phyloP scores from a whole-genome alignment of 2,329 filamentous ascomycete species.

The Sarocladiaceae sp. region DNA sequence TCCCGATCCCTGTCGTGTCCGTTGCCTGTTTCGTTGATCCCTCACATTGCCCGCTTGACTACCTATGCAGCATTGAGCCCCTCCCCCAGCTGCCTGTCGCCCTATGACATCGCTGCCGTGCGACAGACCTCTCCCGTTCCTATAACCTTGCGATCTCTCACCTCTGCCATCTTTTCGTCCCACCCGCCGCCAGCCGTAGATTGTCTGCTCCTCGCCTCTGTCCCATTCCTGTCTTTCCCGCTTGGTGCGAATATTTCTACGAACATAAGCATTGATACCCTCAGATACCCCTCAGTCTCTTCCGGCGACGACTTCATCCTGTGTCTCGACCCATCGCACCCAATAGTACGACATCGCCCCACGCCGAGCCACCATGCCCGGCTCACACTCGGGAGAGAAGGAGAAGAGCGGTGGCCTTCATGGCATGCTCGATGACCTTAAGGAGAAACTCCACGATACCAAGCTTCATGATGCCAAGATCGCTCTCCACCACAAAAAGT shows the following conservation, averaged over 20 bases:
- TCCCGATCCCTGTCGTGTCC: not conserved
- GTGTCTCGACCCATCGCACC: not conserved
- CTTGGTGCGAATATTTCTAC: not conserved
- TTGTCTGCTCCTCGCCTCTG: not conserved
- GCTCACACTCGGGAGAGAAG: slow-evolving; percentile 15
- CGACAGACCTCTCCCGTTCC: not conserved
- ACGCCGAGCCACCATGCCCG: slow-evolving; percentile 19
- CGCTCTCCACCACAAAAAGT: slow-evolving; percentile 54
- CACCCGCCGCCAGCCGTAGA: not conserved
- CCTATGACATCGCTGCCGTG: slow-evolving; percentile 4
- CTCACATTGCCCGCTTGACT: not conserved
- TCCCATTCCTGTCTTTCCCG: slow-evolving; percentile 4
- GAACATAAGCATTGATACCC: slow-evolving; percentile 5
- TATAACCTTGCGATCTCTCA: slow-evolving; percentile 1
- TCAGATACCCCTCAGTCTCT: not conserved
- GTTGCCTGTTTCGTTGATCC: slow-evolving; percentile 3
- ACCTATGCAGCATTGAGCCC: no score
- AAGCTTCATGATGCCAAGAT: slow-evolving; percentile 53
- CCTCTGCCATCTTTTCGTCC: not conserved
- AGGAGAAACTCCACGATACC: slow-evolving; percentile 48
- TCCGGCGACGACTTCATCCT: slow-evolving; percentile 9
- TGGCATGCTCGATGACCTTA: slow-evolving; percentile 38
- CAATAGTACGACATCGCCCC: not conserved
- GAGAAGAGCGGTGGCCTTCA: slow-evolving; percentile 20
- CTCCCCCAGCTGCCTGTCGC: not conserved